phyloP scores from a whole-genome alignment of 768 basidiomycete species.

The Candolleomyces eurysporus region DNA sequence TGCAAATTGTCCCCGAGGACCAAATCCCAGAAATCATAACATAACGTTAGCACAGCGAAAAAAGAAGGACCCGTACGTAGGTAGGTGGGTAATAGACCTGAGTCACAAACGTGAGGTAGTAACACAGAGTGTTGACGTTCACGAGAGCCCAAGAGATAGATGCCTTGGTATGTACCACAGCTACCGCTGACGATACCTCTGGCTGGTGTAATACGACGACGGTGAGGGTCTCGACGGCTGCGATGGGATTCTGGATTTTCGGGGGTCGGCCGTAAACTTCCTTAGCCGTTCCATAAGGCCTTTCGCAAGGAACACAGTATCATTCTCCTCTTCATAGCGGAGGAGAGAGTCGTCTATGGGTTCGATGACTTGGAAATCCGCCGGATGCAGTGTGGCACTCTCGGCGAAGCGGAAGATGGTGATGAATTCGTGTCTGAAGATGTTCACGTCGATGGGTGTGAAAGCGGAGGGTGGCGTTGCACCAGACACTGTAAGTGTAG shows the following conservation, averaged over 20 bases:
- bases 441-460: slow-evolving; percentile 48
- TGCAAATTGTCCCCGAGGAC: too few species aligned
- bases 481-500: slow-evolving; percentile 29
- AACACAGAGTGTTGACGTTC: too few species aligned
- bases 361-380: slow-evolving; percentile 52
- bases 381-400: slow-evolving; percentile 43
- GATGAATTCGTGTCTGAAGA: slow-evolving; percentile 61
- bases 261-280: slow-evolving; percentile 31
- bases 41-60: too few species aligned
- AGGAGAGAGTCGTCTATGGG: slow-evolving; percentile 44
- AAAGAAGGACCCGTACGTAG: too few species aligned
- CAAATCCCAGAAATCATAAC: too few species aligned
- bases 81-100: too few species aligned
- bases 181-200: slow-evolving; percentile 19
- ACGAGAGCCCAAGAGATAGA: too few species aligned
- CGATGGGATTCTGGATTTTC: slow-evolving; percentile 18
- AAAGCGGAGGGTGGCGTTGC: slow-evolving; percentile 42
- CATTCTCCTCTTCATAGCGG: slow-evolving; percentile 58
- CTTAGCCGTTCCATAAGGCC: slow-evolving; percentile 45
- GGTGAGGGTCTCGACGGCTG: slow-evolving; percentile 8
- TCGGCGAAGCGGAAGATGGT: slow-evolving; percentile 59
- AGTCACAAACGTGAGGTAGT: too few species aligned
- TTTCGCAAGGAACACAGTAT: slow-evolving; percentile 57
- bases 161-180: too few species aligned
- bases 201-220: slow-evolving; percentile 14